Percentiles rank a stretch among this genome's conserved stretches.
Evolutionary conservation across 345 rosid species (phyloP).

Genomic region (Nasturtium officinale): DNA sequence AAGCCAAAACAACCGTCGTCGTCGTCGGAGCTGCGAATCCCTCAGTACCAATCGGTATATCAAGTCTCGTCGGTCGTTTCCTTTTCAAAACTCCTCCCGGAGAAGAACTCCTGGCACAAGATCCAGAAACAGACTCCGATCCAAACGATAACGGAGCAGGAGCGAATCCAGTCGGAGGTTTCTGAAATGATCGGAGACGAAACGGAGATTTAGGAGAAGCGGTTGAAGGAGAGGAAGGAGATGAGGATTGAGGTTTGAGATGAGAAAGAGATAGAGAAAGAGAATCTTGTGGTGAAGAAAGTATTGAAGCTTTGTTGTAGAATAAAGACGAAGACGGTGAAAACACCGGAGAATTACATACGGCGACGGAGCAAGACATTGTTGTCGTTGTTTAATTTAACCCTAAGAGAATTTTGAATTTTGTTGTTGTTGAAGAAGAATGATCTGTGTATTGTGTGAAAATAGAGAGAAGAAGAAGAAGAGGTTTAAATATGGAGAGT

Average conservation of each 20-base stretch:
- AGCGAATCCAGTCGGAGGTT: conserved; percentile 50
- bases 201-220: conserved; percentile 70
- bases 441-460: not conserved
- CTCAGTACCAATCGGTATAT: conserved; percentile 53
- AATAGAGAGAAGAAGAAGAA: conserved; percentile 12
- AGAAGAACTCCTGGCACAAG: conserved; percentile 37
- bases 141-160: conserved; percentile 34
- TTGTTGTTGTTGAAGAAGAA: not conserved
- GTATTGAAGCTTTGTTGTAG: conserved; percentile 52
- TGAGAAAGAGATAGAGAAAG: conserved; percentile 50
- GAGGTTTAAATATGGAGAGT: conserved; percentile 34
- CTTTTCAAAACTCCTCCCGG: conserved; percentile 57
- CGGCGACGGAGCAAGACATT: conserved; percentile 80
- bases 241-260: conserved; percentile 51
- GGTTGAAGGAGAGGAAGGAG: conserved; percentile 51
- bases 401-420: not conserved
- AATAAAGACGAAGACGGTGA: conserved; percentile 76
- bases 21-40: conserved; percentile 42
- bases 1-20: conserved; percentile 12
- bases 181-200: conserved; percentile 67
- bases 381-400: not conserved
- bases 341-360: conserved; percentile 76
- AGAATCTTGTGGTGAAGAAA: conserved; percentile 51
- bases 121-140: conserved; percentile 33
- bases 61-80: conserved; percentile 77